Base-by-base conservation (phyloP, 2,329 filamentous ascomycete species). In the Penicillium glabrum region DNA sequence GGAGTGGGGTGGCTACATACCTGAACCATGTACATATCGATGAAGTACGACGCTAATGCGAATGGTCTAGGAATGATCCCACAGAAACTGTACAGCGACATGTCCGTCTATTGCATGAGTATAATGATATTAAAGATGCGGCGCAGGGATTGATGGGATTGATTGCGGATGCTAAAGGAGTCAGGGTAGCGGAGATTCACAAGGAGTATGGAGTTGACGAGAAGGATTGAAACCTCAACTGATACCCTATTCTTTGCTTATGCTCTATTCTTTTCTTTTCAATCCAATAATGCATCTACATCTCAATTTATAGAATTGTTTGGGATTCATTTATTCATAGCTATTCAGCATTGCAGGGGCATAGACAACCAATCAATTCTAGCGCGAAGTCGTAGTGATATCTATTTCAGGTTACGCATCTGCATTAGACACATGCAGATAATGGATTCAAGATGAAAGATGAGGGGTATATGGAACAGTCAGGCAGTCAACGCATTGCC, bases 111-210 rank as follows among this genome's bases (percentile, higher is more conserved):
- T 76, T 90, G 31, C 86, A 89, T 61, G 77, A 83, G 56, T 90
- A 90, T 73, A 90, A 90, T 65, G 87, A 89, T 69, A 84, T 89
- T 64, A 85, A 86, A 60, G 88, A 90, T 69, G 77, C 88, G 8
- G 87, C 83, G 0, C 82, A 86, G 66, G 87, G 86, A 0, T 67
- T 90, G 29, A 81, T 89, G 73, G 86, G 86, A 0, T 72, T 90
- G 64, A 84, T 90, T 69, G 87, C 88, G 4, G 87, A 90, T 57
- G 79, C 82, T 59, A 75, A 85, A 43, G 86, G 85, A 9, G 78
- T 84, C 45, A 76, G 83, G 54, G 78, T 85, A 52, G 60, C 71
- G 24, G 75, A 77, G 27, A 70, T 79, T 29, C 70, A 75, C 54
- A 65, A 60, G 56, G 75, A 77, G 52, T 78, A 74, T 67, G 75